Percentiles rank a stretch among this genome's conserved stretches.
These are phyloP conservation scores for Rhodotorula sp. DNA, from an alignment of 1,284 basidiomycete genomes.

Conservation along the genomic window DNA sequence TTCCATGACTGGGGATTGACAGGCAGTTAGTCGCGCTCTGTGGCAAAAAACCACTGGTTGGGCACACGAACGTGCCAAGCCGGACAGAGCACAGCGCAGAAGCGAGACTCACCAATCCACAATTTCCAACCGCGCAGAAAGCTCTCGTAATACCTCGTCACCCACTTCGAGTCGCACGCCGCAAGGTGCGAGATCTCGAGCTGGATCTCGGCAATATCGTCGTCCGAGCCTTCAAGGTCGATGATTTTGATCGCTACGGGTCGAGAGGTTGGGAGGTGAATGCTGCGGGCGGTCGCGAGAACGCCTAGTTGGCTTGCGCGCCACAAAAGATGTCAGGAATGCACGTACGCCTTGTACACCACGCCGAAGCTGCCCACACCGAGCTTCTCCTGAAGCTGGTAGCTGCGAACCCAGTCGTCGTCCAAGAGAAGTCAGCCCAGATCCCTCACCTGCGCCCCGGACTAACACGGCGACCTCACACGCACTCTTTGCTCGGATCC, in stretches of 20 bases:
- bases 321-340: no score
- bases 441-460: no score
- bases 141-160: conserved; percentile 93
- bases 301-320: no score
- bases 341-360: conserved; percentile 80
- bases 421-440: not conserved
- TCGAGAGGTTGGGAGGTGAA: conserved; percentile 88
- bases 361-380: conserved; percentile 84
- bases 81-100: no score
- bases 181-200: conserved; percentile 95
- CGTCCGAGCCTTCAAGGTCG: conserved; percentile 69
- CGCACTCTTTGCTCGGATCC: conserved; percentile 17
- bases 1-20: conserved; percentile 78
- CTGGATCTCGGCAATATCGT: conserved; percentile 95
- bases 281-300: conserved; percentile 46
- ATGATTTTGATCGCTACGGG: conserved; percentile 98
- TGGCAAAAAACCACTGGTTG: no score
- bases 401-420: conserved; percentile 52
- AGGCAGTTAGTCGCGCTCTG: no score
- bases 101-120: conserved; percentile 64
- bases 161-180: conserved; percentile 91
- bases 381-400: conserved; percentile 89
- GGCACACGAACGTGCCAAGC: no score
- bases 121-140: conserved; percentile 96
- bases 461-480: not conserved